Evolutionary conservation across 2,329 filamentous ascomycete genomes (phyloP), one percentile per base, ranked within the genome.

Genomic region (Colletotrichum sp.): DNA sequence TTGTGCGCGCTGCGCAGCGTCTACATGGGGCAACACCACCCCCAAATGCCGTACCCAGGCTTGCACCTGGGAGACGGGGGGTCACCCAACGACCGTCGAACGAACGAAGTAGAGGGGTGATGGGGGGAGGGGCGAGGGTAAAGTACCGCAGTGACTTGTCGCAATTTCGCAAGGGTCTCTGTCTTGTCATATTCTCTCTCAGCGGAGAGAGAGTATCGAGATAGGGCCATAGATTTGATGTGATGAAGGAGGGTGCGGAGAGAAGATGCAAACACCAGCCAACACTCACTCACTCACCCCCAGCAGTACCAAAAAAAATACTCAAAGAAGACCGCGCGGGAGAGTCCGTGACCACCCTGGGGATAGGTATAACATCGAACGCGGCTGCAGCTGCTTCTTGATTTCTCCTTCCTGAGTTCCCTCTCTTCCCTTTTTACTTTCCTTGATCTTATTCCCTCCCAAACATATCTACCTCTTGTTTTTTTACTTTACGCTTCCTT

Each of bases 331-430:
- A 48, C 9, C 36, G 36, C 43, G 39, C 56, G 28, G 43, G 43
- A 58, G 27, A 25, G 32, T 72, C 55, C 70, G 48, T 61, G 66
- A 48, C 52, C 34, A 27, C 30, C 43, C 43, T 52, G 43, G 43
- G 30, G 70, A 30, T 27, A 56, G 66, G 34, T 75, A 75, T 73
- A 75, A 73, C 73, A 72, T 61, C 48, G 56, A 55, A 60, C 70
- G 43, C 70, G 70, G 69, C 70, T 68, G 70, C 69, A 75, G 62
- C 72, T 72, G 64, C 70, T 75, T 68, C 56, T 64, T 34, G 16
- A 34, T 16, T 36, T 52, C 43, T 52, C 43, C 43, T 52, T 22
- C 43, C 43, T 10, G n/a, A 52, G 43, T 52, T 52, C 43, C 27
- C 13, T 60, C 66, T 39, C 22, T 30, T 18, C 58, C 27, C 43